These are phyloP conservation scores for Dendrothele bispora DNA, from an alignment of 768 basidiomycete genomes.

Conservation along the genomic window DNA sequence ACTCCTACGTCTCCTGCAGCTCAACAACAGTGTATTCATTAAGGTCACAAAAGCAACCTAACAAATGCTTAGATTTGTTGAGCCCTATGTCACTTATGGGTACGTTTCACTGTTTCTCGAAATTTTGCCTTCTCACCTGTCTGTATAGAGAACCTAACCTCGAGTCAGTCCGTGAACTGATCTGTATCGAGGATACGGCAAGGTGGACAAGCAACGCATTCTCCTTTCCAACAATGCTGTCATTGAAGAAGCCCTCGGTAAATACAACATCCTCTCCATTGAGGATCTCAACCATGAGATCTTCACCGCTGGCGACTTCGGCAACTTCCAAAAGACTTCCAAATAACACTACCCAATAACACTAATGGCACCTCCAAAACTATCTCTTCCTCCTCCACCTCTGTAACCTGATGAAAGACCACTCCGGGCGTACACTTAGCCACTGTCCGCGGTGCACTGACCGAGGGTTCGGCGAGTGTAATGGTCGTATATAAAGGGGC, in stretches of 20 bases:
- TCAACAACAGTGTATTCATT: constrained; percentile 99
- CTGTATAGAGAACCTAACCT: constrained; percentile 84
- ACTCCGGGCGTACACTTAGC: constrained; percentile 23
- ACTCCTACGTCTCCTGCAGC: constrained; percentile 96
- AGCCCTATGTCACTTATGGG: constrained; percentile 98
- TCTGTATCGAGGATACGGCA: constrained; percentile 99
- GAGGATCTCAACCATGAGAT: constrained; percentile 99
- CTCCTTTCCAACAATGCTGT: constrained; percentile 91
- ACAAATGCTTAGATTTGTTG: constrained; percentile 96
- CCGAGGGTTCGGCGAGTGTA: no score
- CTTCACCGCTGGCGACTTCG: constrained; percentile 64
- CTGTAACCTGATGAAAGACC: constrained; percentile 39
- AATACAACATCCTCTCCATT: constrained; percentile 93
- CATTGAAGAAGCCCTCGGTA: constrained; percentile 88
- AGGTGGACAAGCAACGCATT: constrained; percentile 96
- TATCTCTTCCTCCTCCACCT: constrained; percentile 22
- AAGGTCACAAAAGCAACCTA: constrained; percentile 94
- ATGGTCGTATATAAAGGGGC: no score
- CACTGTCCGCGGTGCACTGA: constrained; percentile 47
- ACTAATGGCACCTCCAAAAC: not conserved
- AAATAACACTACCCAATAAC: no score
- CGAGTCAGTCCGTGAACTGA: constrained; percentile 92
- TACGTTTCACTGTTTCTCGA: constrained; percentile 43
- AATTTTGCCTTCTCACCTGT: not conserved
- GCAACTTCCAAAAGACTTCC: not conserved